Evolutionary conservation across 208 protist species (phyloP).

Genomic region (Crithidia fasciculata): DNA sequence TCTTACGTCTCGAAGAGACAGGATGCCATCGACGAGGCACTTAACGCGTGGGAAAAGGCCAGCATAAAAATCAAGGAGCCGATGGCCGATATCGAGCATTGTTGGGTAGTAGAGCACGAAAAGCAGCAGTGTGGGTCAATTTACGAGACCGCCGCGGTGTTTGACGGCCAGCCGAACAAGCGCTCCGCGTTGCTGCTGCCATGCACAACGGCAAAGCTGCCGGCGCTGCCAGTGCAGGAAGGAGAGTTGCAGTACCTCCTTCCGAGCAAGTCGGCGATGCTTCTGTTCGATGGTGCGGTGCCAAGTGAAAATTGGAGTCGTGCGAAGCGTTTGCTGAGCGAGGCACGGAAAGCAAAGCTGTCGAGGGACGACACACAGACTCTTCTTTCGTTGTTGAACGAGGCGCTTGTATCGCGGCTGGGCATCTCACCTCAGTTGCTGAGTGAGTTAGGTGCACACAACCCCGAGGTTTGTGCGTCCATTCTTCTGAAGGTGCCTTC

Average conservation of each 20-base stretch:
- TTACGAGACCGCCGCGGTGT: constrained; percentile 43
- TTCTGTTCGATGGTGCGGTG: constrained; percentile 51
- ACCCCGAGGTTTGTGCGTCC: constrained; percentile 58
- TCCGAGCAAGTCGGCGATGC: constrained; percentile 38
- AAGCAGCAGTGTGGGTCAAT: constrained; percentile 48
- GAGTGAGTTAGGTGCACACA: constrained; percentile 49
- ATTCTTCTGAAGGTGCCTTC: constrained; percentile 54
- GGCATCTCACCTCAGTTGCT: constrained; percentile 48
- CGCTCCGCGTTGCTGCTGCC: constrained; percentile 42
- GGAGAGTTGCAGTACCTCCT: constrained; percentile 70
- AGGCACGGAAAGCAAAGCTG: constrained; percentile 35
- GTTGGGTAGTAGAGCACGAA: constrained; percentile 57
- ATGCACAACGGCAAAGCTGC: constrained; percentile 44
- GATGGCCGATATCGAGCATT: constrained; percentile 64
- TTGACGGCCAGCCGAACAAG: constrained; percentile 38
- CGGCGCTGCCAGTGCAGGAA: constrained; percentile 47
- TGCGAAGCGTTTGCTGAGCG: constrained; percentile 40
- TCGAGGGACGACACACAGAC: constrained; percentile 46
- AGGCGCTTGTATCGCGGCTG: constrained; percentile 43
- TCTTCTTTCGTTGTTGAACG: constrained; percentile 41
- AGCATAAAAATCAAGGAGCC: constrained; percentile 59
- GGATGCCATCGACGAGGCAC: constrained; percentile 62
- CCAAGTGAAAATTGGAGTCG: constrained; percentile 45
- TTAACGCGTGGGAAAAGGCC: constrained; percentile 67
- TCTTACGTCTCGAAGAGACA: constrained; percentile 51